These are phyloP conservation scores for Dalechampia spathulata DNA, from an alignment of 441 rosid species.

Conservation along the genomic window DNA sequence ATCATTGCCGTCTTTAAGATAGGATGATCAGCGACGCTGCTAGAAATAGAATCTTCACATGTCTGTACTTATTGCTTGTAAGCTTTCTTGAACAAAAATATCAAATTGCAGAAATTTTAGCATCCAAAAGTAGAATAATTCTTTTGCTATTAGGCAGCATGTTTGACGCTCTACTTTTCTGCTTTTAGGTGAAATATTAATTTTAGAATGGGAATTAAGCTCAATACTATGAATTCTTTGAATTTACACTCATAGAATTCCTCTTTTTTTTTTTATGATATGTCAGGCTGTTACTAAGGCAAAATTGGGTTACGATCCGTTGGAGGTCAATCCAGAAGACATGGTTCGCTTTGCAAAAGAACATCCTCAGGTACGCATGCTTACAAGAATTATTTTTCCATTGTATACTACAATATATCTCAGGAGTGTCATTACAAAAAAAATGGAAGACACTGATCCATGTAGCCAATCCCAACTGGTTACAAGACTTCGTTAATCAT, in stretches of 20 bases:
- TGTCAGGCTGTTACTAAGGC: constrained; percentile 94
- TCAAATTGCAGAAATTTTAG: too few species aligned
- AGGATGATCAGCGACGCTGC: background rate
- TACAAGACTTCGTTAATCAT: too few species aligned
- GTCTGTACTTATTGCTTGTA: too few species aligned
- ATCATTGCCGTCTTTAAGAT: background rate
- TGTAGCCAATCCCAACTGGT: background rate
- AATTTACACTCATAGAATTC: background rate
- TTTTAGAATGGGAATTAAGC: constrained; percentile 9
- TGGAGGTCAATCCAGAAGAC: constrained; percentile 98
- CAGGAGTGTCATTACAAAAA: background rate
- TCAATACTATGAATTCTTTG: constrained; percentile 4
- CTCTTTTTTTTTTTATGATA: constrained; percentile 17
- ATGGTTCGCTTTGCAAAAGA: constrained; percentile 98
- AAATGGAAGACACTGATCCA: background rate
- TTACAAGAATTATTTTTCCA: background rate
- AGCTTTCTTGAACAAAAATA: too few species aligned
- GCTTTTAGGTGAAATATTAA: constrained; percentile 1
- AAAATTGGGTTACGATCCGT: constrained; percentile 96
- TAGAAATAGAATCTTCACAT: background rate
- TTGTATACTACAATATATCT: background rate
- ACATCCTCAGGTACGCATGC: constrained; percentile 68
- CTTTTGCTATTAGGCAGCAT: too few species aligned
- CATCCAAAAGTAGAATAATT: too few species aligned
- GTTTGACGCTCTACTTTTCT: too few species aligned